A percentile compares a stretch with the other conserved stretches of the same genome.
These are phyloP conservation scores for Colletotrichum cereale DNA, from an alignment of 2,329 filamentous ascomycete species.

Conservation along the genomic window DNA sequence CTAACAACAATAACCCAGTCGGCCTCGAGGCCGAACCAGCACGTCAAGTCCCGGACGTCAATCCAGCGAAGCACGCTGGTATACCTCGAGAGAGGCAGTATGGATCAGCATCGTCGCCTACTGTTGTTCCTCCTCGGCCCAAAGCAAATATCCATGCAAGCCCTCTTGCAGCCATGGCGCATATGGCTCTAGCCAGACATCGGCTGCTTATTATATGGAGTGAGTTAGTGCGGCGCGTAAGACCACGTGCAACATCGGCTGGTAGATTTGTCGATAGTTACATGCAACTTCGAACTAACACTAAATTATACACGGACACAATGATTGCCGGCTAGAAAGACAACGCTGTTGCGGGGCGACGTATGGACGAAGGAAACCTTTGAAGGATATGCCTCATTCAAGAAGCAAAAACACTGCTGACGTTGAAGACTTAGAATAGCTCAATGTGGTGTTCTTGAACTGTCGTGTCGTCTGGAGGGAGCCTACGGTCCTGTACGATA, in stretches of 20 bases:
- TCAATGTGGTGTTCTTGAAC: background rate
- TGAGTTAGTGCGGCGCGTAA: too few relatives aligned
- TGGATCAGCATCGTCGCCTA: conserved; percentile 45
- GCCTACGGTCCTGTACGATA: too few relatives aligned
- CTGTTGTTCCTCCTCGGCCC: background rate
- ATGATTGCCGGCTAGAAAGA: too few relatives aligned
- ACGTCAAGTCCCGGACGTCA: conserved; percentile 41
- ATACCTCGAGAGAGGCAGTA: conserved; percentile 47
- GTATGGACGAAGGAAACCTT: too few relatives aligned
- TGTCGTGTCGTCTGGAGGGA: background rate
- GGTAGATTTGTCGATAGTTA: background rate
- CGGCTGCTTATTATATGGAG: background rate
- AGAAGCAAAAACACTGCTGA: background rate
- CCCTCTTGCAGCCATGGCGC: too few relatives aligned
- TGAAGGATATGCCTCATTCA: too few relatives aligned
- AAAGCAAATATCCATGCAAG: too few relatives aligned
- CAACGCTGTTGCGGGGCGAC: too few relatives aligned
- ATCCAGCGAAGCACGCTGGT: conserved; percentile 45
- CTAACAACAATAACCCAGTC: too few relatives aligned
- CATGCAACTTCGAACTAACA: too few relatives aligned
- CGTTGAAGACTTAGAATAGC: background rate
- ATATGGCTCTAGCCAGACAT: background rate
- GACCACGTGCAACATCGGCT: background rate
- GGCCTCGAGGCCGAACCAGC: conserved; percentile 14
- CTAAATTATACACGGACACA: too few relatives aligned